Evolutionary conservation across 805 yeast species (phyloP).

Genomic region (Wickerhamiella bombiphila): DNA sequence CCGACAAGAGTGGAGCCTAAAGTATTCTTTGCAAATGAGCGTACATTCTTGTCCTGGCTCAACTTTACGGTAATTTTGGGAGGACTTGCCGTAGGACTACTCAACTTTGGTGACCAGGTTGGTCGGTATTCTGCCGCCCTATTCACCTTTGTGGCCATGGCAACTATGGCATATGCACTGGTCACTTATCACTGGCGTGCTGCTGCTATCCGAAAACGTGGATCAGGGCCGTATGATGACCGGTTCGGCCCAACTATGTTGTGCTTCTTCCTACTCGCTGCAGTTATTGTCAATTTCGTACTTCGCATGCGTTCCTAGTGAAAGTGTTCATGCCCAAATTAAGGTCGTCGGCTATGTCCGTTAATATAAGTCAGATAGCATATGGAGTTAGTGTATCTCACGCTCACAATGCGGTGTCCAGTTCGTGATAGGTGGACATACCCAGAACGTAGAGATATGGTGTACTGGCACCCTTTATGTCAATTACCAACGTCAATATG

Average conservation of each 20-base stretch:
- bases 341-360: no score
- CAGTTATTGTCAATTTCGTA: conserved; percentile 85
- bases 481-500: no score
- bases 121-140: conserved; percentile 89
- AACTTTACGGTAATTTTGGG: conserved; percentile 98
- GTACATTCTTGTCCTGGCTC: conserved; percentile 96
- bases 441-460: no score
- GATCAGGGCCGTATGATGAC: conserved; percentile 98
- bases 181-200: conserved; percentile 99
- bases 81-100: conserved; percentile 86
- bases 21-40: conserved; percentile 96
- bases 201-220: conserved; percentile 92
- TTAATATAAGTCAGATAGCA: no score
- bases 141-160: conserved; percentile 93
- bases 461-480: no score
- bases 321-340: background rate
- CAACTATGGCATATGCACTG: conserved; percentile 91
- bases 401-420: no score
- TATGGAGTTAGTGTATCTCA: no score
- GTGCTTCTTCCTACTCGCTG: conserved; percentile 81
- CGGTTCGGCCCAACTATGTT: conserved; percentile 96
- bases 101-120: conserved; percentile 88
- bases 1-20: conserved; percentile 99
- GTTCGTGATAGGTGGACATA: no score
- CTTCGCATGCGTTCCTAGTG: conserved; percentile 43